Evolutionary conservation across 2,329 filamentous ascomycete genomes (phyloP).

Genomic region (Cladosporium oxysporum): DNA sequence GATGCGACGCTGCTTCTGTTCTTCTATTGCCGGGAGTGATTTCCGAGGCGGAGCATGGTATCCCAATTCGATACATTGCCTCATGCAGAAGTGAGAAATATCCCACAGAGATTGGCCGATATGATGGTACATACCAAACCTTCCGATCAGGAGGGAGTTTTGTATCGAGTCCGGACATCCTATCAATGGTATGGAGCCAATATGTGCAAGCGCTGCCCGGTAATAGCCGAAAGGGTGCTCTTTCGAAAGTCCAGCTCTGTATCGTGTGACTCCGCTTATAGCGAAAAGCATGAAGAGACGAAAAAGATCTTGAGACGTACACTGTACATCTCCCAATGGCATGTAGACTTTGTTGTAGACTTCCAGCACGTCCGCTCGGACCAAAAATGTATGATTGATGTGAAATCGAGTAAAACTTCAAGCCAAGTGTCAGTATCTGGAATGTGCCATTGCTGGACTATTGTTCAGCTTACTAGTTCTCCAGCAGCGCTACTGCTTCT

Average conservation of each 20-base stretch:
- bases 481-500: conserved; percentile 17
- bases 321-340: background rate
- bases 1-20: conserved; percentile 43
- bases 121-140: conserved; percentile 48
- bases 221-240: conserved; percentile 47
- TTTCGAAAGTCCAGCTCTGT: conserved; percentile 34
- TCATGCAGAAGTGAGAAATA: conserved; percentile 43
- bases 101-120: conserved; percentile 48
- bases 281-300: conserved; percentile 43
- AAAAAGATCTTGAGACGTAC: conserved; percentile 37
- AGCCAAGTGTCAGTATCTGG: background rate
- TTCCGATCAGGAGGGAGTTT: conserved; percentile 43
- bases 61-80: conserved; percentile 44
- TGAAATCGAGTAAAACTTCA: conserved; percentile 23
- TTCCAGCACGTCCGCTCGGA: conserved; percentile 11
- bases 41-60: conserved; percentile 33
- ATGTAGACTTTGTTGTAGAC: conserved; percentile 20
- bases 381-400: conserved; percentile 22
- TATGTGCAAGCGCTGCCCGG: conserved; percentile 39
- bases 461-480: conserved; percentile 18
- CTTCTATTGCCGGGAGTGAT: conserved; percentile 30
- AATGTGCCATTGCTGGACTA: background rate
- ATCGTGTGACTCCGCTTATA: conserved; percentile 40
- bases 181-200: conserved; percentile 36
- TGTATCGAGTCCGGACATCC: conserved; percentile 42